Evolutionary conservation across 2,329 filamentous ascomycete genomes (phyloP).

Genomic region (Gnomoniopsis sp.): DNA sequence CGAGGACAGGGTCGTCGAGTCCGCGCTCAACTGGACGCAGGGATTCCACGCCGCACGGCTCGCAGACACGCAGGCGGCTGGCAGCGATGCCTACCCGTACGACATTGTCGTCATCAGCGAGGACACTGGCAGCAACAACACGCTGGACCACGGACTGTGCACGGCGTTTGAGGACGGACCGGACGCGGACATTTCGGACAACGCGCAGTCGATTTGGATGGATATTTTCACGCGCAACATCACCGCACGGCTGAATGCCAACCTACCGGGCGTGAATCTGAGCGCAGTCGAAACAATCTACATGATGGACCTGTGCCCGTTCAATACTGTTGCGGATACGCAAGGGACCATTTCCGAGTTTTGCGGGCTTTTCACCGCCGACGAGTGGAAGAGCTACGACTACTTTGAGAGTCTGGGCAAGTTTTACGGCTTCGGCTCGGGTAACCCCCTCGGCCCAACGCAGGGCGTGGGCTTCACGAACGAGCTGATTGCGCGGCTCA

Average conservation of each 20-base stretch:
- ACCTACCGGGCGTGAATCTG: slow-evolving; percentile 66
- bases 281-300: slow-evolving; percentile 59
- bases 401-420: slow-evolving; percentile 79
- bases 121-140: slow-evolving; percentile 68
- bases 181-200: slow-evolving; percentile 42
- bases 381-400: slow-evolving; percentile 76
- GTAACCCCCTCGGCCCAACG: slow-evolving; percentile 75
- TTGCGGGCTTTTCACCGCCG: slow-evolving; percentile 68
- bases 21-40: slow-evolving; percentile 70
- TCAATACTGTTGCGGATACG: slow-evolving; percentile 67
- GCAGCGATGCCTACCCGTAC: slow-evolving; percentile 43
- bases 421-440: slow-evolving; percentile 77
- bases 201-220: slow-evolving; percentile 56
- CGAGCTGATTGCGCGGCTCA: slow-evolving; percentile 81
- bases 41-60: slow-evolving; percentile 64
- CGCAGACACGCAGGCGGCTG: slow-evolving; percentile 35
- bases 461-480: slow-evolving; percentile 87
- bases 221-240: slow-evolving; percentile 65
- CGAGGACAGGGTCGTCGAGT: slow-evolving; percentile 42
- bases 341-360: slow-evolving; percentile 61
- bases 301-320: slow-evolving; percentile 88
- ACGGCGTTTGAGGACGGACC: slow-evolving; percentile 63
- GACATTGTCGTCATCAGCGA: slow-evolving; percentile 69
- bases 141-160: slow-evolving; percentile 72
- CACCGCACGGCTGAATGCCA: slow-evolving; percentile 63